Conservation (phyloP, 345 rosid species). For the Eucalyptus erythrocorys region DNA sequence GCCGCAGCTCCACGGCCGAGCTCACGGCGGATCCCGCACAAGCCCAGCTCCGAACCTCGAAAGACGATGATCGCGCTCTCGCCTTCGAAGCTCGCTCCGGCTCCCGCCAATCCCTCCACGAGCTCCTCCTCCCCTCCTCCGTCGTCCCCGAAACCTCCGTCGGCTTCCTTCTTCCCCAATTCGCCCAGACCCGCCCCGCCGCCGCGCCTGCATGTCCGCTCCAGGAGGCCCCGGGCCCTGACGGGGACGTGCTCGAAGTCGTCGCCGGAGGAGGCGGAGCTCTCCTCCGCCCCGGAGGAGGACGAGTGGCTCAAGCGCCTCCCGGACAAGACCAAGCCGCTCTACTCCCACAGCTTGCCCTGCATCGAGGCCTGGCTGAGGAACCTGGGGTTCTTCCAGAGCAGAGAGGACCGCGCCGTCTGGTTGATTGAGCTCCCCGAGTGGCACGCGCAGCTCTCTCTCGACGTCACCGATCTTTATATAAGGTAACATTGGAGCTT, state of each 20-base stretch:
- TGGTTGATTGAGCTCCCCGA: conserved; percentile 74
- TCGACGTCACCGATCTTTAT: conserved; percentile 77
- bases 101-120: neutral
- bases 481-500: conserved; percentile 38
- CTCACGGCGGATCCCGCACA: neutral
- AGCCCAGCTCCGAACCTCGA: neutral
- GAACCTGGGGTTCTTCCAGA: conserved; percentile 61
- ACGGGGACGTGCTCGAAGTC: conserved; percentile 32
- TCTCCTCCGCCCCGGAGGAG: conserved; percentile 36
- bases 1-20: neutral
- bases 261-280: conserved; percentile 49
- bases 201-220: neutral
- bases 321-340: conserved; percentile 72
- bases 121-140: neutral
- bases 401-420: conserved; percentile 64
- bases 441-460: conserved; percentile 86
- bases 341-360: conserved; percentile 88
- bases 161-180: neutral
- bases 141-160: neutral
- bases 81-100: conserved; percentile 7
- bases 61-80: conserved; percentile 29
- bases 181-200: neutral
- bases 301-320: conserved; percentile 80
- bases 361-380: conserved; percentile 88
- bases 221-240: conserved; percentile 3